A percentile compares a stretch with the other conserved stretches of the same genome.
phyloP scores from a whole-genome alignment of 1,284 basidiomycete species.

The Peniophora sp. region DNA sequence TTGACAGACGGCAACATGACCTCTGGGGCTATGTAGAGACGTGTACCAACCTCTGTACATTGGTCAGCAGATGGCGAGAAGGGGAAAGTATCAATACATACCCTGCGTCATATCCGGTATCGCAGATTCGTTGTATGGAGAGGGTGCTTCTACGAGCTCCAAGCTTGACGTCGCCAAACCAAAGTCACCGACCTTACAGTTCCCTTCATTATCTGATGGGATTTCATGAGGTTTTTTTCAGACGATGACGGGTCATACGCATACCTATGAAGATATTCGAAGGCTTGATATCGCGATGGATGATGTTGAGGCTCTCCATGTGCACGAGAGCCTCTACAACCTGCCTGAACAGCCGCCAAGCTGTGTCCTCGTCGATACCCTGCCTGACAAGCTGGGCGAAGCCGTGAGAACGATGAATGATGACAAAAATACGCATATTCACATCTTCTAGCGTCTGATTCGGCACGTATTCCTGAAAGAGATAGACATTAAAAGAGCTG shows the following conservation, averaged over 20 bases:
- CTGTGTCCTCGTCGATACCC: constrained; percentile 75
- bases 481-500: constrained; percentile 3
- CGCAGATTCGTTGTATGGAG: constrained; percentile 36
- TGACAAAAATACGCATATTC: constrained; percentile 7
- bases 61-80: constrained; percentile 4
- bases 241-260: constrained; percentile 9
- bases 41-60: constrained; percentile 78
- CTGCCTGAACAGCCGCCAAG: constrained; percentile 88
- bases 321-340: constrained; percentile 91
- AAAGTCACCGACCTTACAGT: constrained; percentile 95
- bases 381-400: constrained; percentile 62
- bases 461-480: constrained; percentile 76
- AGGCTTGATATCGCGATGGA: constrained; percentile 88
- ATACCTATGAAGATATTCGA: constrained; percentile 88
- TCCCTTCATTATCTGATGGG: constrained; percentile 69
- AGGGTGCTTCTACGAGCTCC: constrained; percentile 59
- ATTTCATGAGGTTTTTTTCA: constrained; percentile 2
- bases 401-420: neutral
- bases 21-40: constrained; percentile 90
- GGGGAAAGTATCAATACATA: constrained; percentile 17
- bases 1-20: constrained; percentile 48
- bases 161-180: constrained; percentile 84
- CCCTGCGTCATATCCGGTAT: constrained; percentile 64
- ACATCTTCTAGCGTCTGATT: constrained; percentile 79
- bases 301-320: constrained; percentile 83